These are phyloP conservation scores for Geranomyces michiganensis DNA, from an alignment of 192 early-diverging fungal genomes.

Conservation along the genomic window DNA sequence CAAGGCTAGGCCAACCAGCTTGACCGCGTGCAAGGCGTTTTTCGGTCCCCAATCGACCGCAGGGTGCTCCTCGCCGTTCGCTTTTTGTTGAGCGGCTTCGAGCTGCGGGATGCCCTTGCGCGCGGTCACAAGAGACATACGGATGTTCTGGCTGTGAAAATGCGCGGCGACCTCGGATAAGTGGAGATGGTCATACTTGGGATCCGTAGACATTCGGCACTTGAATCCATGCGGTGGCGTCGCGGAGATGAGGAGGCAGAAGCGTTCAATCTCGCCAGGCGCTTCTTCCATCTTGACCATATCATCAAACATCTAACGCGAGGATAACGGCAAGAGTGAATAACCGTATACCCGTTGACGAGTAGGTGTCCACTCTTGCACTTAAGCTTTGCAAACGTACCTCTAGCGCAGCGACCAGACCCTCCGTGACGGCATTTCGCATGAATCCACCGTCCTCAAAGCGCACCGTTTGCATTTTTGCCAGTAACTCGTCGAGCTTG, in stretches of 20 bases:
- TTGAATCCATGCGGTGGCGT: constrained; percentile 52
- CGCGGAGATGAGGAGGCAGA: constrained; percentile 57
- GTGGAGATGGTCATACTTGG: constrained; percentile 56
- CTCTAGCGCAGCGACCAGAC: constrained; percentile 65
- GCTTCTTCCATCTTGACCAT: constrained; percentile 7
- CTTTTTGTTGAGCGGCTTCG: constrained; percentile 2
- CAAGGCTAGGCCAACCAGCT: constrained; percentile 5
- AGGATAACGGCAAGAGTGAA: neutral
- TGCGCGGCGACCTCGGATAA: constrained; percentile 48
- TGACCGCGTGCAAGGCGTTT: constrained; percentile 1
- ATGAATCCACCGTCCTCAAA: constrained; percentile 60
- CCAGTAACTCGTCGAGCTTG: constrained; percentile 6
- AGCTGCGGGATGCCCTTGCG: constrained; percentile 27
- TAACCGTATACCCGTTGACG: neutral
- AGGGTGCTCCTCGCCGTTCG: neutral
- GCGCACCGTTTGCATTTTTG: constrained; percentile 17
- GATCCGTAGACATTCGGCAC: constrained; percentile 50
- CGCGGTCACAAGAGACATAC: constrained; percentile 22
- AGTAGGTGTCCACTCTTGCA: too few species aligned
- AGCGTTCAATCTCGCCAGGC: neutral
- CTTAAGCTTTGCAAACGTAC: constrained; percentile 27
- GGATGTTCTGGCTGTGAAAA: constrained; percentile 42
- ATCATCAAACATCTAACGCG: constrained; percentile 22
- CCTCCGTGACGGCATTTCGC: constrained; percentile 64
- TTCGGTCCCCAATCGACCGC: neutral